Evolutionary conservation across 163 green algal species (phyloP).

Genomic region (Chloroidium sp.): DNA sequence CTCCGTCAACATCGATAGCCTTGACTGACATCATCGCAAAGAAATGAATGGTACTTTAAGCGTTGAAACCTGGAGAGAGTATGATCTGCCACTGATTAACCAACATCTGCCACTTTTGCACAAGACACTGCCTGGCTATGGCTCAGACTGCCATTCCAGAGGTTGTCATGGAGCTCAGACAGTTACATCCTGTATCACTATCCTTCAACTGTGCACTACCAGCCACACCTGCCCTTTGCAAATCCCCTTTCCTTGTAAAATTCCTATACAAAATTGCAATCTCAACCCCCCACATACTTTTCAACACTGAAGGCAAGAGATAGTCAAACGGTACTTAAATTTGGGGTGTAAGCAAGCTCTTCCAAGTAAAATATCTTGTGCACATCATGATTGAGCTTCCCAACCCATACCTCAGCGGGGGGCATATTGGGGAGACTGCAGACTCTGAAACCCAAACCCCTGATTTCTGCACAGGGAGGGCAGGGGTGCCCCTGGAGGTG

Average conservation of each 20-base stretch:
- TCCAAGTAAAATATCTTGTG: neutral
- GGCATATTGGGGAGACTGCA: neutral
- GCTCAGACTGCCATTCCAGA: neutral
- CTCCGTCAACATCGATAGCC: too few relatives aligned
- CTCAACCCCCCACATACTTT: neutral
- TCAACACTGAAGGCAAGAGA: neutral
- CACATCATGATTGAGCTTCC: neutral
- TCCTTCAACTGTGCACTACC: too few relatives aligned
- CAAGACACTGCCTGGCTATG: neutral
- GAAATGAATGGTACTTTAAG: neutral
- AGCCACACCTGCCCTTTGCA: too few relatives aligned
- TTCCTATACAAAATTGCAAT: too few relatives aligned
- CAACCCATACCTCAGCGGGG: neutral
- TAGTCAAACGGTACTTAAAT: neutral
- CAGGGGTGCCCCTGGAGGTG: conserved; percentile 98
- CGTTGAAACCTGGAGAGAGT: neutral
- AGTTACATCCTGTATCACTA: too few relatives aligned
- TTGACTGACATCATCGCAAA: neutral
- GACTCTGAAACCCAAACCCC: neutral
- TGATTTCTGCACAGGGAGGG: conserved; percentile 53
- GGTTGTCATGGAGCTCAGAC: too few relatives aligned
- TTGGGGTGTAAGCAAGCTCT: too few relatives aligned
- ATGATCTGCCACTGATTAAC: neutral
- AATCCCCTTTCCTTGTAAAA: too few relatives aligned
- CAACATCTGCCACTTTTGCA: neutral